Evolutionary conservation across 768 basidiomycete genomes (phyloP).

Genomic region (Macrolepiota dolichaula): DNA sequence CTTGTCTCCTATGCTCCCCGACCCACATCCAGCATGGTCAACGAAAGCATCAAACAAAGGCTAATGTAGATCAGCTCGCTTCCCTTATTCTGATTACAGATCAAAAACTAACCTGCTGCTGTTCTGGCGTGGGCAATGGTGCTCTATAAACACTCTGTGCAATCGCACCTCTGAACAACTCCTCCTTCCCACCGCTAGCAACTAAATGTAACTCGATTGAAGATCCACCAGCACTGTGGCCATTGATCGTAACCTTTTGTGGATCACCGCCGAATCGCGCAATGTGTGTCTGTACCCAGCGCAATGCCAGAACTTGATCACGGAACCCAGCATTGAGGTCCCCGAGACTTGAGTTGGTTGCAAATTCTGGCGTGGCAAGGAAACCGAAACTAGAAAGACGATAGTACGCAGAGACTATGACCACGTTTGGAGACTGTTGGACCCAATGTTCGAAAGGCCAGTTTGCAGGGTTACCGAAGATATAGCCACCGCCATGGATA

Average conservation of each 20-base stretch:
- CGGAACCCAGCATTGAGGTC: conserved; percentile 53
- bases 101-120: conserved; percentile 42
- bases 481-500: conserved; percentile 52
- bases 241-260: conserved; percentile 53
- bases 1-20: conserved; percentile 28
- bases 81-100: neutral
- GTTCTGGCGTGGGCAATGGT: conserved; percentile 46
- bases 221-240: conserved; percentile 55
- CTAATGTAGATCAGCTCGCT: conserved; percentile 23
- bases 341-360: conserved; percentile 28
- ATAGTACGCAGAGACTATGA: conserved; percentile 67
- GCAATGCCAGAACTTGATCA: conserved; percentile 60
- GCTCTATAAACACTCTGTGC: conserved; percentile 59
- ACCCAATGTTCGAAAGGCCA: conserved; percentile 71
- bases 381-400: conserved; percentile 64
- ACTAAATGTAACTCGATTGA: conserved; percentile 59
- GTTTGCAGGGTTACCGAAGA: conserved; percentile 57
- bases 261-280: conserved; percentile 63
- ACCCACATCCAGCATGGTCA: conserved; percentile 44
- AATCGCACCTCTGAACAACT: conserved; percentile 52
- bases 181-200: conserved; percentile 30
- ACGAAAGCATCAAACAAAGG: conserved; percentile 52
- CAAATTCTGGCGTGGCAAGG: conserved; percentile 47
- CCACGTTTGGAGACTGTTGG: conserved; percentile 56
- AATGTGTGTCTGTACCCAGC: conserved; percentile 65